Conservation (phyloP, 257 asterid genomes). For the Nyctanthes arbortristis region DNA sequence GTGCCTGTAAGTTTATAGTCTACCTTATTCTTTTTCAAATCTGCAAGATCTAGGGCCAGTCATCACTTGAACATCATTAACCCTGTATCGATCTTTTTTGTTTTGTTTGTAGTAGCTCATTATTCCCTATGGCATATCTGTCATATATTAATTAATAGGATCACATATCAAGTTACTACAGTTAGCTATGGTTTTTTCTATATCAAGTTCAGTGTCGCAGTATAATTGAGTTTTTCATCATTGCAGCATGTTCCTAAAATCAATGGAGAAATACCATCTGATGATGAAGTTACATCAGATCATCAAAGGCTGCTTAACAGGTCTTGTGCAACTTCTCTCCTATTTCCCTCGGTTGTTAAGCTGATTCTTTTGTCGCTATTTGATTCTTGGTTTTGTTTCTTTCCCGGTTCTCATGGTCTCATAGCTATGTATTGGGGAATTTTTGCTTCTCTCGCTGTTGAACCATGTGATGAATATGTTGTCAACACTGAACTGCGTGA, state of each 20-base stretch:
- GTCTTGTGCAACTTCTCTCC: slow-evolving; percentile 35
- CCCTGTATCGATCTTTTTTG: too few relatives aligned
- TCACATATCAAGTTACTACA: background rate
- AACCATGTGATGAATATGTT: background rate
- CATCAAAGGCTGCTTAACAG: slow-evolving; percentile 76
- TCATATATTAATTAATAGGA: background rate
- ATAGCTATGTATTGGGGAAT: background rate
- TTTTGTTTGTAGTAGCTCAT: background rate
- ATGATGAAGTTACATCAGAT: slow-evolving; percentile 84
- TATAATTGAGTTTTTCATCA: slow-evolving; percentile 10
- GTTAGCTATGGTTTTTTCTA: background rate
- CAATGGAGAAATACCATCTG: slow-evolving; percentile 89
- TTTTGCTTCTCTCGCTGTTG: too few relatives aligned
- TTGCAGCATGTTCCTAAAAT: slow-evolving; percentile 86
- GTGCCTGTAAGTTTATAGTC: slow-evolving; percentile 73
- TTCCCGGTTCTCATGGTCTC: background rate
- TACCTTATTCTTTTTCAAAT: background rate
- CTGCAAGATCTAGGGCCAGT: slow-evolving; percentile 1
- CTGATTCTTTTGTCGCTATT: background rate
- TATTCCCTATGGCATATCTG: background rate
- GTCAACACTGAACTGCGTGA: background rate
- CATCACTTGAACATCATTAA: background rate
- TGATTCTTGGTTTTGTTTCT: background rate
- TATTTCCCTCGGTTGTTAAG: background rate
- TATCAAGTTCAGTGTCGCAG: background rate